Evolutionary conservation across 441 rosid species (phyloP).

Genomic region (Gossypium davidsonii): DNA sequence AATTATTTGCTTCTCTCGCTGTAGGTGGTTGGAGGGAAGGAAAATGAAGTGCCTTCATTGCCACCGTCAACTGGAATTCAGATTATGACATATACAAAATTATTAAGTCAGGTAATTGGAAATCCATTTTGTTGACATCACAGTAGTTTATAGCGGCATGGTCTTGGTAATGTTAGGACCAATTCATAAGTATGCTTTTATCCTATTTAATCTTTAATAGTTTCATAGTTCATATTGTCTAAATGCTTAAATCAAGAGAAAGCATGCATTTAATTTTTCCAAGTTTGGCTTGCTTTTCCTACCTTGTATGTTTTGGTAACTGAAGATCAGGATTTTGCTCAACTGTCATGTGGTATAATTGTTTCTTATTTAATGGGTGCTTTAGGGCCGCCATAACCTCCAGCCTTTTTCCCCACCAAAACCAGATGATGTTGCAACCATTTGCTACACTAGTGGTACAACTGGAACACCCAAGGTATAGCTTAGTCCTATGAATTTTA

Average conservation of each 20-base stretch:
- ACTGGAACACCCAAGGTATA: conserved; percentile 98
- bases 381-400: conserved; percentile 79
- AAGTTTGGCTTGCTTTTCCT: neutral
- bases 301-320: neutral
- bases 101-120: conserved; percentile 69
- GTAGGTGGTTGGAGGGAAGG: conserved; percentile 93
- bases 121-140: conserved; percentile 10
- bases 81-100: conserved; percentile 66
- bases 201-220: neutral
- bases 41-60: conserved; percentile 79
- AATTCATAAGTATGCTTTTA: neutral
- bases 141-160: conserved; percentile 4
- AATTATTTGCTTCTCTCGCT: conserved; percentile 22
- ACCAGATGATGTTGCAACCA: conserved; percentile 86
- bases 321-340: neutral
- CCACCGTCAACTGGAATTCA: conserved; percentile 68
- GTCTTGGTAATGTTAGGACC: neutral
- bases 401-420: conserved; percentile 79
- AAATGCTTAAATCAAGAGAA: neutral
- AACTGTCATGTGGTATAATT: conserved; percentile 8
- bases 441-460: conserved; percentile 98
- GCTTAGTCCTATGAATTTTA: conserved; percentile 13
- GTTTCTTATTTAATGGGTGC: conserved; percentile 28
- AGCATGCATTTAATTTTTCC: neutral
- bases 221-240: neutral